Percentiles rank a stretch among this genome's conserved stretches.
These are phyloP conservation scores for Penicillium coffeae DNA, from an alignment of 495 filamentous ascomycete genomes.

Conservation along the genomic window DNA sequence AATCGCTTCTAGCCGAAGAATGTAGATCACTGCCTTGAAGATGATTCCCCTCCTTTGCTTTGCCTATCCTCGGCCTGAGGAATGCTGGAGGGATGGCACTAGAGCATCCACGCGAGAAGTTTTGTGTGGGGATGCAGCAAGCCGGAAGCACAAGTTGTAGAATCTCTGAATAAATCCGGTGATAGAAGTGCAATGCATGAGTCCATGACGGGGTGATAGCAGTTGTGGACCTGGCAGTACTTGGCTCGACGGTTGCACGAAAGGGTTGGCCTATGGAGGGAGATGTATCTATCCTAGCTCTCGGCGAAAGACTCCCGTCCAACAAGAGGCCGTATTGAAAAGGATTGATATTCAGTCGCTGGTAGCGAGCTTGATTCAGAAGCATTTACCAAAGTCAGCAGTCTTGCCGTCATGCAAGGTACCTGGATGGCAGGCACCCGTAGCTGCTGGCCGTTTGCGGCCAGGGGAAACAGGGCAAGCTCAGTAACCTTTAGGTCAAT, in stretches of 20 bases:
- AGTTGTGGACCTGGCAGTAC: no score
- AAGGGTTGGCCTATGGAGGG: background rate
- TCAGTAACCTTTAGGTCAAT: background rate
- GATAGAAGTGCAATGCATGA: background rate
- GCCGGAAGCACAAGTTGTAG: background rate
- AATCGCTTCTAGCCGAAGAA: constrained; percentile 13
- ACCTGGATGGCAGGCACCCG: constrained; percentile 11
- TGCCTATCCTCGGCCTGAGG: background rate
- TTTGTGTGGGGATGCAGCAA: background rate
- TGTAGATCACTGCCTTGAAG: constrained; percentile 10
- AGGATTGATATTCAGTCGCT: background rate
- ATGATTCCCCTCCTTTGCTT: constrained; percentile 4
- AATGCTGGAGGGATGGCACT: background rate
- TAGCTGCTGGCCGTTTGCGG: background rate
- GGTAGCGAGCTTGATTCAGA: background rate
- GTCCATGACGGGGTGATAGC: no score
- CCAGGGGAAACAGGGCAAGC: background rate
- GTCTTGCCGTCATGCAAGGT: constrained; percentile 22
- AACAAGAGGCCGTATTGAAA: background rate
- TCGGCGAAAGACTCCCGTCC: no score
- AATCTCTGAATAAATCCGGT: background rate
- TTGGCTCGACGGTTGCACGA: background rate
- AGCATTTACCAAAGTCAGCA: constrained; percentile 1
- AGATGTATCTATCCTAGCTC: no score
- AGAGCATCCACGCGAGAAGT: background rate